Percentiles rank a stretch among this genome's conserved stretches.
Conservation (phyloP, 176 grass and related monocot species). For the Carex parvula region DNA sequence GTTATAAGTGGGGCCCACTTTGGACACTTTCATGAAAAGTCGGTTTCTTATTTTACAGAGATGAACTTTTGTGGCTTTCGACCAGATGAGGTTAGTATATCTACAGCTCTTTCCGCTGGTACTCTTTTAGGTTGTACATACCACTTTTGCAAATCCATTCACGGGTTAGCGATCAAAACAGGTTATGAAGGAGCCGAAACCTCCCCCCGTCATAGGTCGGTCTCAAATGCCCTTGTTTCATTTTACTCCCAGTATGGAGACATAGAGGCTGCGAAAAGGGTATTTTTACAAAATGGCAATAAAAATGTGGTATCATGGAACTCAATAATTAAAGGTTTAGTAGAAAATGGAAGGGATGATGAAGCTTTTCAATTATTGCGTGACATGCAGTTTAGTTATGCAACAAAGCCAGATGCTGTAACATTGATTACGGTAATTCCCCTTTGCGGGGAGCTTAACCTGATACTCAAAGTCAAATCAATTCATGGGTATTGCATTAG, state of each 20-base stretch:
- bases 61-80: conserved; percentile 32
- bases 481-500: conserved; percentile 54
- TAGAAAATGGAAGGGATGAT: conserved; percentile 29
- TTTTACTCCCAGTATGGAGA: conserved; percentile 51
- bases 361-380: conserved; percentile 36
- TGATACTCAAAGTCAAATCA: conserved; percentile 45
- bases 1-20: conserved; percentile 52
- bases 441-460: conserved; percentile 41
- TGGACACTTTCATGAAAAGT: conserved; percentile 29
- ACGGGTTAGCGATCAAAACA: conserved; percentile 44
- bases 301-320: conserved; percentile 74
- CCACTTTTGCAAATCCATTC: conserved; percentile 56
- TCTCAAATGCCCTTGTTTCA: conserved; percentile 55
- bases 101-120: conserved; percentile 42
- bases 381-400: conserved; percentile 40
- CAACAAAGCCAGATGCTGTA: conserved; percentile 36
- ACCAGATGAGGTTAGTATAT: conserved; percentile 56
- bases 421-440: conserved; percentile 58
- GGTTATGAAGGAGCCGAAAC: conserved; percentile 36
- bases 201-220: conserved; percentile 26
- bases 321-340: conserved; percentile 61
- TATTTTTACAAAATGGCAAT: conserved; percentile 38
- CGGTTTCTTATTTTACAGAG: conserved; percentile 55
- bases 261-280: conserved; percentile 26
- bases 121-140: conserved; percentile 24